A percentile compares a stretch with the other conserved stretches of the same genome.
Conservation (phyloP, 2,329 filamentous ascomycete species). For the Fusarium incarnatum region DNA sequence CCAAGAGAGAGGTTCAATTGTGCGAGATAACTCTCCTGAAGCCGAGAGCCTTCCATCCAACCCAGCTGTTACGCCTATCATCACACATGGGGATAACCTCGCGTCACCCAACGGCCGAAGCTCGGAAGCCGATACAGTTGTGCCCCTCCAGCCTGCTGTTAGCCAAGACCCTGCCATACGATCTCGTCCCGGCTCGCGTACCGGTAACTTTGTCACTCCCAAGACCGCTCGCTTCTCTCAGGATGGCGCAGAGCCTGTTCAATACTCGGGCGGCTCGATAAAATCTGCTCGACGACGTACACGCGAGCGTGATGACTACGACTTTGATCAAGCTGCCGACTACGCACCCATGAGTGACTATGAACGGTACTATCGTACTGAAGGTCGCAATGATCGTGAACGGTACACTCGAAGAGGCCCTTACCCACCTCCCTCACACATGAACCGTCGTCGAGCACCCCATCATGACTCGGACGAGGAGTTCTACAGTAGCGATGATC, state of each 20-base stretch:
- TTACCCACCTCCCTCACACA: slow-evolving; percentile 43
- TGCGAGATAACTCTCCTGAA: slow-evolving; percentile 21
- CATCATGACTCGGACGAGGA: slow-evolving; percentile 45
- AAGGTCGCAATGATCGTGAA: slow-evolving; percentile 38
- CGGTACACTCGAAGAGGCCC: slow-evolving; percentile 39
- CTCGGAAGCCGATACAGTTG: slow-evolving; percentile 39
- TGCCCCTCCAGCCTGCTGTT: slow-evolving; percentile 34
- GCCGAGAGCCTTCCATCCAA: slow-evolving; percentile 15
- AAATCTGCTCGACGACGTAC: slow-evolving; percentile 39
- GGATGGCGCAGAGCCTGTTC: slow-evolving; percentile 41
- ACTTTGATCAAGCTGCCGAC: slow-evolving; percentile 40
- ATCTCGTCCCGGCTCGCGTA: slow-evolving; percentile 35
- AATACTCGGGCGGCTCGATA: slow-evolving; percentile 37
- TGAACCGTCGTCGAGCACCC: slow-evolving; percentile 39
- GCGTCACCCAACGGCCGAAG: slow-evolving; percentile 5
- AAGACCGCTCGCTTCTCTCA: slow-evolving; percentile 37
- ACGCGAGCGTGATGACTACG: slow-evolving; percentile 40
- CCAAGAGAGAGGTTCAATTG: slow-evolving; percentile 29
- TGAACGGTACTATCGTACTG: slow-evolving; percentile 44
- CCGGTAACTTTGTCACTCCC: slow-evolving; percentile 26
- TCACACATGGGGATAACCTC: slow-evolving; percentile 21
- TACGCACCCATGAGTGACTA: slow-evolving; percentile 40
- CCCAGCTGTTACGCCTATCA: slow-evolving; percentile 16
- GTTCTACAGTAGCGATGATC: slow-evolving; percentile 37
- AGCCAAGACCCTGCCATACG: slow-evolving; percentile 38